Conservation (phyloP, 371 early-diverging fungal genomes). For the Apophysomyces variabilis region DNA sequence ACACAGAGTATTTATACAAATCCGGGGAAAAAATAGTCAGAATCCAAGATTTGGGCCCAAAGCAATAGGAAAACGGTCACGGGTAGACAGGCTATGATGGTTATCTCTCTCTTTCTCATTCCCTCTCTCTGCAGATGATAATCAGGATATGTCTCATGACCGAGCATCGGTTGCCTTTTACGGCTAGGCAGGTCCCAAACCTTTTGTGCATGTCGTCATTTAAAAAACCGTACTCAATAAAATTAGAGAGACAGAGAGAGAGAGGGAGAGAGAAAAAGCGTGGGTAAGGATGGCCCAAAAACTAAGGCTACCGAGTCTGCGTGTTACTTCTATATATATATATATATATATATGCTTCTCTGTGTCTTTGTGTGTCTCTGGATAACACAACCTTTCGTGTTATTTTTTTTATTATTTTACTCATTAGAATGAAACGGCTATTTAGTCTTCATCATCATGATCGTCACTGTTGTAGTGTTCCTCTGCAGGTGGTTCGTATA, state of each 20-base stretch:
- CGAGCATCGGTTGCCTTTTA: conserved; percentile 9
- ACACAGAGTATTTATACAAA: conserved; percentile 1
- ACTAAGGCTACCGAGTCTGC: too few relatives aligned
- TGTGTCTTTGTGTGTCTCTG: not conserved
- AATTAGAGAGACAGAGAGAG: not conserved
- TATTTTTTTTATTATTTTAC: not conserved
- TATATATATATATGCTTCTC: too few relatives aligned
- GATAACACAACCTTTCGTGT: not conserved
- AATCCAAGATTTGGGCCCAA: not conserved
- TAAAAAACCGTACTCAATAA: not conserved
- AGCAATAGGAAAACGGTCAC: too few relatives aligned
- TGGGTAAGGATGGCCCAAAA: not conserved
- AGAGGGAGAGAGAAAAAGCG: not conserved
- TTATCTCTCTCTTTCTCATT: not conserved
- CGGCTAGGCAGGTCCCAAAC: conserved; percentile 7
- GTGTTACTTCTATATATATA: too few relatives aligned
- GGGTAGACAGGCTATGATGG: too few relatives aligned
- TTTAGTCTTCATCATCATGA: conserved; percentile 14
- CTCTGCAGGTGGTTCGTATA: conserved; percentile 26
- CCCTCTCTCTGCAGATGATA: not conserved
- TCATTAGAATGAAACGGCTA: not conserved
- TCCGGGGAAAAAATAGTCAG: not conserved
- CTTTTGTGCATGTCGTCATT: conserved; percentile 12
- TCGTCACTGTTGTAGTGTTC: conserved; percentile 15
- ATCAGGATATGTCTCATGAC: not conserved